A percentile compares a stretch with the other conserved stretches of the same genome.
Evolutionary conservation across 116 monocot species (phyloP).

Genomic region (Cymodocea nodosa): DNA sequence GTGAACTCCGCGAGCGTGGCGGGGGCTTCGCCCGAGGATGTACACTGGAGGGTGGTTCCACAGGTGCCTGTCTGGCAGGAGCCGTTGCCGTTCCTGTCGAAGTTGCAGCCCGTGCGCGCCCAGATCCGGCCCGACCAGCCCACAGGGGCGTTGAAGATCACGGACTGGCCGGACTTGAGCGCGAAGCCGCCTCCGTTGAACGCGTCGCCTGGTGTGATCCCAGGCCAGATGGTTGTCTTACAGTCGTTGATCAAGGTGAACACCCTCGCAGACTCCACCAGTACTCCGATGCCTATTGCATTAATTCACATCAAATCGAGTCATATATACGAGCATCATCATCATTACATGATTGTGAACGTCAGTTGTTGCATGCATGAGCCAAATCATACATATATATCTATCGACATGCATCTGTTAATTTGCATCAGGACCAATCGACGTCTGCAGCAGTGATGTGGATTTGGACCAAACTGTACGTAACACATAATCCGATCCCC

Average conservation of each 20-base stretch:
- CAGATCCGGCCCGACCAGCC: slow-evolving; percentile 75
- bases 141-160: slow-evolving; percentile 48
- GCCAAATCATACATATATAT: too few relatives aligned
- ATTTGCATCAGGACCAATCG: too few relatives aligned
- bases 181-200: slow-evolving; percentile 61
- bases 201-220: slow-evolving; percentile 35
- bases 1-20: slow-evolving; percentile 72
- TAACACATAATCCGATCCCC: too few relatives aligned
- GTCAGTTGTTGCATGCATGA: too few relatives aligned
- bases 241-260: slow-evolving; percentile 59
- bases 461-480: too few relatives aligned
- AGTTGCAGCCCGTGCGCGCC: slow-evolving; percentile 68
- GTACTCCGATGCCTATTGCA: not conserved
- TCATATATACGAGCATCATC: not conserved
- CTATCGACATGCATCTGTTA: not conserved
- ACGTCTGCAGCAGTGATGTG: too few relatives aligned
- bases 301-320: not conserved
- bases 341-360: not conserved
- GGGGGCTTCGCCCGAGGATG: slow-evolving; percentile 41
- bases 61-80: slow-evolving; percentile 20
- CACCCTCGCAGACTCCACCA: slow-evolving; percentile 22
- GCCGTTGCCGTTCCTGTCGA: slow-evolving; percentile 44
- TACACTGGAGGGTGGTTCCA: slow-evolving; percentile 25
- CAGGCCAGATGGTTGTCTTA: slow-evolving; percentile 50
- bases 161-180: slow-evolving; percentile 50